phyloP scores from a whole-genome alignment of 805 yeast species.

The Hanseniaspora clermontiae region DNA sequence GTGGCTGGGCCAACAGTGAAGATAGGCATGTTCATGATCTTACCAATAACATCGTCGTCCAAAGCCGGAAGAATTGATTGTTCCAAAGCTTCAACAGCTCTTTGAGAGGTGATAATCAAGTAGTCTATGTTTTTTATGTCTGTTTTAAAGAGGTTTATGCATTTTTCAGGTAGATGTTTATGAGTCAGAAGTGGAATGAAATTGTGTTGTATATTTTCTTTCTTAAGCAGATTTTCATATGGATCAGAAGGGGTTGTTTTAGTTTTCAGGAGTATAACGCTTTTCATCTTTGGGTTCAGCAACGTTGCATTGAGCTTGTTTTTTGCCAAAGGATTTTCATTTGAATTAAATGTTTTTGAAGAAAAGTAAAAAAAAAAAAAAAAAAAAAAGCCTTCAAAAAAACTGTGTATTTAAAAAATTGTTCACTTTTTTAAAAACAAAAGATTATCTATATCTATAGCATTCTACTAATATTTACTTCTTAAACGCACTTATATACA shows the following conservation, averaged over 20 bases:
- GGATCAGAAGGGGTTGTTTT: slow-evolving; percentile 57
- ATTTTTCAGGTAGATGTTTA: slow-evolving; percentile 36
- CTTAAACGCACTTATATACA: not conserved
- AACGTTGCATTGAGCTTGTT: not conserved
- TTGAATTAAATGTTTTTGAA: not conserved
- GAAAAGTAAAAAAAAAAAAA: not conserved
- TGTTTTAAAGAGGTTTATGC: slow-evolving; percentile 35
- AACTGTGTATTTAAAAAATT: no score
- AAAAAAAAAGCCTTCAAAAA: not conserved
- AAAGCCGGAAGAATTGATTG: slow-evolving; percentile 29
- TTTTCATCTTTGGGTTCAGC: slow-evolving; percentile 9
- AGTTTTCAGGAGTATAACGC: slow-evolving; percentile 54
- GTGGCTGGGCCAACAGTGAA: slow-evolving; percentile 94
- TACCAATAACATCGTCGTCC: slow-evolving; percentile 16
- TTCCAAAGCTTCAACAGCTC: slow-evolving; percentile 75
- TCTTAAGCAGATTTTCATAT: slow-evolving; percentile 37
- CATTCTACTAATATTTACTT: not conserved
- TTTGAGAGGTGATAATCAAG: slow-evolving; percentile 72
- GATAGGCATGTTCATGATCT: slow-evolving; percentile 39
- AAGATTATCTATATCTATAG: no score
- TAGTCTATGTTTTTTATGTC: slow-evolving; percentile 32
- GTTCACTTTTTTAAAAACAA: no score
- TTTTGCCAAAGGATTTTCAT: no score
- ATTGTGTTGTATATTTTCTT: slow-evolving; percentile 31
- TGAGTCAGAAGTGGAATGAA: slow-evolving; percentile 71